These are phyloP conservation scores for Metarhizium robertsii DNA, from an alignment of 2,329 filamentous ascomycete genomes.

Conservation along the genomic window DNA sequence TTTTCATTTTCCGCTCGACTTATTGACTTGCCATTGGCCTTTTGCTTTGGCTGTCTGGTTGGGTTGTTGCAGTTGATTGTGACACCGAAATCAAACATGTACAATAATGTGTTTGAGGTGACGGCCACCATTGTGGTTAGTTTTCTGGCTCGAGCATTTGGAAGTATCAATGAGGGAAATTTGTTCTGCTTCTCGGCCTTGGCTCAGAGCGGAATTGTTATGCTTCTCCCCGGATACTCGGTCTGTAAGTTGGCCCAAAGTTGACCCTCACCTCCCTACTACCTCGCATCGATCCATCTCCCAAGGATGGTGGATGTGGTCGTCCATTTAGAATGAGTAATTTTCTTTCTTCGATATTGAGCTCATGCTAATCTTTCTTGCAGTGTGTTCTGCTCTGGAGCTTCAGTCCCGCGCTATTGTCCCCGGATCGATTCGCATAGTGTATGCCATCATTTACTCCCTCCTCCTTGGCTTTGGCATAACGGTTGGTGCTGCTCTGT, in stretches of 20 bases:
- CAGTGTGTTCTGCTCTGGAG: constrained; percentile 44
- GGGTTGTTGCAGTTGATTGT: constrained; percentile 63
- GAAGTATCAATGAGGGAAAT: constrained; percentile 41
- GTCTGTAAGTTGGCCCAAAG: constrained; percentile 32
- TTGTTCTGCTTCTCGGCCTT: constrained; percentile 59
- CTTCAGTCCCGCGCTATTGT: constrained; percentile 61
- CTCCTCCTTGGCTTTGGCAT: constrained; percentile 65
- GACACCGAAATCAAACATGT: constrained; percentile 58
- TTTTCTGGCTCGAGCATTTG: constrained; percentile 53
- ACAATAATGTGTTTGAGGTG: constrained; percentile 58
- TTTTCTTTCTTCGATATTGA: no score
- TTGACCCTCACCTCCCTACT: no score
- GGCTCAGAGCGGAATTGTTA: constrained; percentile 54
- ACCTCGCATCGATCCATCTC: no score
- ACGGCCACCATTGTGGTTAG: constrained; percentile 51
- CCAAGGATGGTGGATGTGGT: no score
- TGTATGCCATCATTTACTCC: constrained; percentile 67
- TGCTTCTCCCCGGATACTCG: constrained; percentile 57
- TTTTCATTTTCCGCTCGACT: constrained; percentile 65
- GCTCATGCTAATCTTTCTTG: not conserved
- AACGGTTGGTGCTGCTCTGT: constrained; percentile 55
- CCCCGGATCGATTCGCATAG: constrained; percentile 62
- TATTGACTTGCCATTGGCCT: constrained; percentile 64
- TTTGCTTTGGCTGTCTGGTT: constrained; percentile 60
- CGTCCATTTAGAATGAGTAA: no score